phyloP scores from a whole-genome alignment of 257 asterid species.

The Leptodermis oblonga region DNA sequence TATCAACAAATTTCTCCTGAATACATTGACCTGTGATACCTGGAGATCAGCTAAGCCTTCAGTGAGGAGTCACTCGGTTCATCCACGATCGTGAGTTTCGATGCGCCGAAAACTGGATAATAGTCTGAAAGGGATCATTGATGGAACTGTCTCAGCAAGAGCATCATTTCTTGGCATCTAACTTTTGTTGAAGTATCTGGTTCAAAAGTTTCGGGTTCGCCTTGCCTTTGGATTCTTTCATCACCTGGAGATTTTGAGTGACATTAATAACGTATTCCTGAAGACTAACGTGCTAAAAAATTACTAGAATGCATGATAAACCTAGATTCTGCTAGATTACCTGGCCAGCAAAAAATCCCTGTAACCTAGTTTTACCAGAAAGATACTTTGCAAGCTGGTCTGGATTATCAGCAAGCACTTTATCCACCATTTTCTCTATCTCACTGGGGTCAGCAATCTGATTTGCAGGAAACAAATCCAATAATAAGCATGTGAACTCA shows the following conservation, averaged over 20 bases:
- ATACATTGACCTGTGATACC: neutral
- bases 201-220: conserved; percentile 90
- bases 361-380: conserved; percentile 88
- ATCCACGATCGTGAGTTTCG: neutral
- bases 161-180: conserved; percentile 52
- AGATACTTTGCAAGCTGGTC: conserved; percentile 85
- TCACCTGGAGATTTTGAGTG: conserved; percentile 38
- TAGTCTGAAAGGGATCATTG: neutral
- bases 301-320: neutral
- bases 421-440: conserved; percentile 90
- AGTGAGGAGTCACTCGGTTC: neutral
- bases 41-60: neutral
- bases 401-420: conserved; percentile 68
- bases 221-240: conserved; percentile 94
- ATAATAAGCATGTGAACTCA: neutral
- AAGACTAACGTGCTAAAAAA: no score
- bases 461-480: conserved; percentile 1
- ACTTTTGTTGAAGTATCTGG: conserved; percentile 67
- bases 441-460: conserved; percentile 84
- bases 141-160: neutral
- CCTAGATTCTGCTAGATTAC: conserved; percentile 29
- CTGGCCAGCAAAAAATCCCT: conserved; percentile 97
- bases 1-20: neutral
- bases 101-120: neutral
- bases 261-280: neutral